phyloP scores from a whole-genome alignment of 1,284 basidiomycete species.

The Pseudozyma pruni region DNA sequence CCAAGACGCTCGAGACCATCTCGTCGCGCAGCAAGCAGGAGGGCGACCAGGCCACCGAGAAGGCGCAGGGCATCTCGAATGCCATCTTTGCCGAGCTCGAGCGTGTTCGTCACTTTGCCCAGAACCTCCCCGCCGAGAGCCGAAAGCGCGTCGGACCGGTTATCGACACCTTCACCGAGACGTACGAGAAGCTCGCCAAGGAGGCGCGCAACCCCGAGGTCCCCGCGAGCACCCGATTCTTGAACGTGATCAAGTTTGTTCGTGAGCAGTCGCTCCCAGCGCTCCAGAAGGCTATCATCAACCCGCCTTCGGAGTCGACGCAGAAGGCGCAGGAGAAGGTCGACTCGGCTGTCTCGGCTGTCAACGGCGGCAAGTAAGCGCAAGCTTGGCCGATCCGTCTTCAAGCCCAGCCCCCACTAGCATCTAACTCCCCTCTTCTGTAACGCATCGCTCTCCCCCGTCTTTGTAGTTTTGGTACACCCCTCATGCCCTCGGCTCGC shows the following conservation, averaged over 20 bases:
- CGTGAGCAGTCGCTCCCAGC: conserved; percentile 62
- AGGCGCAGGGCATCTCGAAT: conserved; percentile 59
- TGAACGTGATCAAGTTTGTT: conserved; percentile 60
- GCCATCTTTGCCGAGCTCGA: conserved; percentile 65
- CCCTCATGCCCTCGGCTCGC: conserved; percentile 1
- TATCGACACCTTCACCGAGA: conserved; percentile 59
- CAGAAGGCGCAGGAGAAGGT: conserved; percentile 18
- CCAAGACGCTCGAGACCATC: conserved; percentile 56
- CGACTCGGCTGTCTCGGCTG: conserved; percentile 11
- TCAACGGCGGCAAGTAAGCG: conserved; percentile 24
- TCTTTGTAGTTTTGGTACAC: conserved; percentile 12
- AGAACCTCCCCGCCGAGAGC: conserved; percentile 58
- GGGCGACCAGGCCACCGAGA: conserved; percentile 57
- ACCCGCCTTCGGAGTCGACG: conserved; percentile 24
- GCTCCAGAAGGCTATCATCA: conserved; percentile 59
- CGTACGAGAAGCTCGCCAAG: conserved; percentile 59
- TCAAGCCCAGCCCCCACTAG: background rate
- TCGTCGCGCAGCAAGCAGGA: conserved; percentile 54
- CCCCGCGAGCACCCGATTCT: conserved; percentile 54
- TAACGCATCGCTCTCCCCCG: background rate
- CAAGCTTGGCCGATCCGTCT: no score
- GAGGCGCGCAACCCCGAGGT: conserved; percentile 62
- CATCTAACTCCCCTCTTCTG: background rate
- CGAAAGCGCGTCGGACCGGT: conserved; percentile 63
- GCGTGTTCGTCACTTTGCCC: conserved; percentile 60